Percentiles rank a stretch among this genome's conserved stretches.
These are phyloP conservation scores for Tylopilus sp. DNA, from an alignment of 1,284 basidiomycete species.

Conservation along the genomic window DNA sequence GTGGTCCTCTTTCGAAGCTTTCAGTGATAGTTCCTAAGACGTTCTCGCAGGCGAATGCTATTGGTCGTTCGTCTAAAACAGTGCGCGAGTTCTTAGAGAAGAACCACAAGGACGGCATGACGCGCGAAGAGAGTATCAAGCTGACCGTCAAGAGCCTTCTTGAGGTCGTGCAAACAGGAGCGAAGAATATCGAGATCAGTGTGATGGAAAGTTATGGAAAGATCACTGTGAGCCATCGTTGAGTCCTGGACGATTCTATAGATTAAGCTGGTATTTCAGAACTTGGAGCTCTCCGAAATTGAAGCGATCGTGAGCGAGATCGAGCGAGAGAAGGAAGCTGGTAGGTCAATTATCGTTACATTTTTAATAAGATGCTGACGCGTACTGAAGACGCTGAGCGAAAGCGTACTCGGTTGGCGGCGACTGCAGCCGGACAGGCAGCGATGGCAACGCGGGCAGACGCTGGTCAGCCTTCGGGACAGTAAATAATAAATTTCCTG, in stretches of 20 bases:
- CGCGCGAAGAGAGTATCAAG: conserved; percentile 88
- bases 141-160: conserved; percentile 93
- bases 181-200: conserved; percentile 98
- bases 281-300: conserved; percentile 80
- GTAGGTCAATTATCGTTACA: conserved; percentile 39
- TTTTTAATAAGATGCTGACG: conserved; percentile 68
- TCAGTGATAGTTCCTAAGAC: background rate
- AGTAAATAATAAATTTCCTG: conserved; percentile 26
- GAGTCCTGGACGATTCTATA: background rate
- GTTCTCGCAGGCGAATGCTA: conserved; percentile 79
- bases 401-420: conserved; percentile 78
- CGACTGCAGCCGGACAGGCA: conserved; percentile 67
- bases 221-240: conserved; percentile 63
- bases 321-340: conserved; percentile 92
- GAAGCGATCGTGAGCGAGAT: conserved; percentile 88
- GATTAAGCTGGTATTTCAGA: conserved; percentile 44
- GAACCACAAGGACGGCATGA: conserved; percentile 91
- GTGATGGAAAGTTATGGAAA: conserved; percentile 94
- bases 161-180: conserved; percentile 98
- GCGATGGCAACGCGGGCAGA: conserved; percentile 67
- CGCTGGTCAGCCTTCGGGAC: conserved; percentile 38
- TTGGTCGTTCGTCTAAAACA: conserved; percentile 96
- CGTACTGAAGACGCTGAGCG: conserved; percentile 81
- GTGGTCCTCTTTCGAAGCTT: conserved; percentile 18
- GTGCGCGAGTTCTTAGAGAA: conserved; percentile 99